Percentiles rank a stretch among this genome's conserved stretches.
Conservation (phyloP, 2,329 filamentous ascomycete species). For the Colletotrichum acutatum region DNA sequence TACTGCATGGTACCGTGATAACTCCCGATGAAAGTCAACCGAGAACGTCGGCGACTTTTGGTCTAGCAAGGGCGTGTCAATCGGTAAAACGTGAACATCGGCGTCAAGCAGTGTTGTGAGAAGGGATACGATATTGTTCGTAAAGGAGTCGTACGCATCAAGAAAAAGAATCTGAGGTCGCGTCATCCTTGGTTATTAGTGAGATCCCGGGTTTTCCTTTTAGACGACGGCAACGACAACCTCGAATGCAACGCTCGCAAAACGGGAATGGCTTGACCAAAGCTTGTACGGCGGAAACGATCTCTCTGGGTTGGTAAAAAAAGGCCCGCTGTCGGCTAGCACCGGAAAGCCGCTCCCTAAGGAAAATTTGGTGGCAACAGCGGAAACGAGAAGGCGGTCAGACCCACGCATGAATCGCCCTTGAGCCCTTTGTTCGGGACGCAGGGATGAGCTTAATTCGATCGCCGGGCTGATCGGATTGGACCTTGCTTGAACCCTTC, state of each 20-base stretch:
- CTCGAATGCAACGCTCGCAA: constrained; percentile 18
- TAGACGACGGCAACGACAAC: neutral
- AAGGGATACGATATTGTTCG: constrained; percentile 91
- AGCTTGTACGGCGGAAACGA: constrained; percentile 18
- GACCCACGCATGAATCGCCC: constrained; percentile 23
- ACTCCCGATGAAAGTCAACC: constrained; percentile 58
- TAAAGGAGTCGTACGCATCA: constrained; percentile 97
- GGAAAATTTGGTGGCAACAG: constrained; percentile 30
- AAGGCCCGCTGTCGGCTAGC: constrained; percentile 29
- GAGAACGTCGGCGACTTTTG: constrained; percentile 54
- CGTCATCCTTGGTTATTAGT: constrained; percentile 39
- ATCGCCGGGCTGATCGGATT: constrained; percentile 8
- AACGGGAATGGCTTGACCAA: constrained; percentile 7
- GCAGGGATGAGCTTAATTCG: constrained; percentile 31
- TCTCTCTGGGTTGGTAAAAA: constrained; percentile 9
- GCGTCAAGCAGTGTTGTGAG: constrained; percentile 76
- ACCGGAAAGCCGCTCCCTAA: constrained; percentile 17
- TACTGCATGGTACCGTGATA: constrained; percentile 79
- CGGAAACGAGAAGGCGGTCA: constrained; percentile 32
- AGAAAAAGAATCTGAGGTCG: constrained; percentile 79
- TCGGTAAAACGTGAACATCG: constrained; percentile 76
- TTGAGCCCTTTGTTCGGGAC: constrained; percentile 19
- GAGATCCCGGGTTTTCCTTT: neutral
- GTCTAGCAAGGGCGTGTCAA: constrained; percentile 69
- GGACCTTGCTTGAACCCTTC: neutral